phyloP scores from a whole-genome alignment of 495 filamentous ascomycete genomes.

The Bacidia gigantensis region DNA sequence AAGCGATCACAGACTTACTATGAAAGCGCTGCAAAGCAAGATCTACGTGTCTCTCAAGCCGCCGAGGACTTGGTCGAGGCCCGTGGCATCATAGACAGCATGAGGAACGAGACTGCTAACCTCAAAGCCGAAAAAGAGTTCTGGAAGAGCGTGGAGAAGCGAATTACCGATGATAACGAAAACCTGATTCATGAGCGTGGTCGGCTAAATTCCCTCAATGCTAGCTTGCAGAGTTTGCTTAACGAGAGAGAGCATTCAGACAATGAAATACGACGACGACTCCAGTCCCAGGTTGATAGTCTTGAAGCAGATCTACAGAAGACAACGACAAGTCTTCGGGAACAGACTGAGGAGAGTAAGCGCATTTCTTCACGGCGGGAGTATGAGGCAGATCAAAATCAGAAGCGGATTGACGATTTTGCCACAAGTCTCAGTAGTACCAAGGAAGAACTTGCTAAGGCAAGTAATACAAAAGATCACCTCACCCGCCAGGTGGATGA shows the following conservation, averaged over 20 bases:
- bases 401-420: slow-evolving; percentile 82
- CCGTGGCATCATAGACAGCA: slow-evolving; percentile 64
- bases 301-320: slow-evolving; percentile 64
- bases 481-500: slow-evolving; percentile 79
- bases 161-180: slow-evolving; percentile 75
- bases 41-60: slow-evolving; percentile 76
- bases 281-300: slow-evolving; percentile 61
- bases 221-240: slow-evolving; percentile 67
- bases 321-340: slow-evolving; percentile 70
- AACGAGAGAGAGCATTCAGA: slow-evolving; percentile 85
- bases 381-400: slow-evolving; percentile 71
- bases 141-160: slow-evolving; percentile 80
- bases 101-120: slow-evolving; percentile 83
- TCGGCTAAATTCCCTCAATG: slow-evolving; percentile 64
- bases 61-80: slow-evolving; percentile 87
- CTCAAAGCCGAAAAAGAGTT: slow-evolving; percentile 84
- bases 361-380: slow-evolving; percentile 69
- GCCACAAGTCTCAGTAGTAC: slow-evolving; percentile 59
- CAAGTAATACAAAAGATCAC: slow-evolving; percentile 77
- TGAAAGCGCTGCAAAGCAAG: slow-evolving; percentile 76
- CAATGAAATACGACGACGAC: slow-evolving; percentile 59
- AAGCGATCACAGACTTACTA: slow-evolving; percentile 60
- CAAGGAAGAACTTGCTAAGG: slow-evolving; percentile 68
- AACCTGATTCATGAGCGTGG: slow-evolving; percentile 67
- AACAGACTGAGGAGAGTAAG: slow-evolving; percentile 70